Percentiles rank a stretch among this genome's conserved stretches.
These are phyloP conservation scores for Tricholoma sp. DNA, from an alignment of 768 basidiomycete genomes.

Conservation along the genomic window DNA sequence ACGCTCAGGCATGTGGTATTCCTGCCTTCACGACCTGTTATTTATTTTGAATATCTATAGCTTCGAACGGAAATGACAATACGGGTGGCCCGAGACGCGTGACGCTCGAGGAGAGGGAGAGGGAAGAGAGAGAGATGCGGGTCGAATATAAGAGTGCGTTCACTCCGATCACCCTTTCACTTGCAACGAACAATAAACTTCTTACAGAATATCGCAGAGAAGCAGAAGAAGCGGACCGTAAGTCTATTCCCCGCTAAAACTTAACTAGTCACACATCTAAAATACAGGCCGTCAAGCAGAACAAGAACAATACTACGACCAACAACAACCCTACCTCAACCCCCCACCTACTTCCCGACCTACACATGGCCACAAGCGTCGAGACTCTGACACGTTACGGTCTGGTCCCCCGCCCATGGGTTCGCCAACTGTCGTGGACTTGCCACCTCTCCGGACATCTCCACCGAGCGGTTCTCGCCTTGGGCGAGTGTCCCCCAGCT, in stretches of 20 bases:
- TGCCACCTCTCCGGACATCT: conserved; percentile 5
- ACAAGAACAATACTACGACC: conserved; percentile 14
- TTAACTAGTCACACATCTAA: not conserved
- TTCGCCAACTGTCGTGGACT: conserved; percentile 55
- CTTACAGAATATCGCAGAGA: conserved; percentile 32
- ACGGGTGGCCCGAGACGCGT: conserved; percentile 32
- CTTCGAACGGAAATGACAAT: conserved; percentile 20
- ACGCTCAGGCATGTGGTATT: conserved; percentile 24
- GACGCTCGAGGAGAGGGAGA: conserved; percentile 32
- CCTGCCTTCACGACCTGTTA: not conserved
- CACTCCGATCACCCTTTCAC: not conserved
- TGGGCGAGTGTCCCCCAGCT: conserved; percentile 12
- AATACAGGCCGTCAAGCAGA: conserved; percentile 12
- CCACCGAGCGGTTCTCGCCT: conserved; percentile 10
- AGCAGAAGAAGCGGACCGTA: conserved; percentile 38
- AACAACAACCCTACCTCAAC: conserved; percentile 34
- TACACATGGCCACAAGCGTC: conserved; percentile 51
- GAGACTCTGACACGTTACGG: conserved; percentile 75
- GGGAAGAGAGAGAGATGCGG: conserved; percentile 38
- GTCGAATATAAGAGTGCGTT: conserved; percentile 37
- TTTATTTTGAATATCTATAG: conserved; percentile 1
- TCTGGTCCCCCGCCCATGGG: conserved; percentile 34
- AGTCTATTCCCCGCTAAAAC: conserved; percentile 20
- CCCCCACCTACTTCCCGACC: conserved; percentile 21
- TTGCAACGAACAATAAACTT: not conserved